Evolutionary conservation across 2,329 filamentous ascomycete genomes (phyloP).

Genomic region (Fusarium odoratissimum): DNA sequence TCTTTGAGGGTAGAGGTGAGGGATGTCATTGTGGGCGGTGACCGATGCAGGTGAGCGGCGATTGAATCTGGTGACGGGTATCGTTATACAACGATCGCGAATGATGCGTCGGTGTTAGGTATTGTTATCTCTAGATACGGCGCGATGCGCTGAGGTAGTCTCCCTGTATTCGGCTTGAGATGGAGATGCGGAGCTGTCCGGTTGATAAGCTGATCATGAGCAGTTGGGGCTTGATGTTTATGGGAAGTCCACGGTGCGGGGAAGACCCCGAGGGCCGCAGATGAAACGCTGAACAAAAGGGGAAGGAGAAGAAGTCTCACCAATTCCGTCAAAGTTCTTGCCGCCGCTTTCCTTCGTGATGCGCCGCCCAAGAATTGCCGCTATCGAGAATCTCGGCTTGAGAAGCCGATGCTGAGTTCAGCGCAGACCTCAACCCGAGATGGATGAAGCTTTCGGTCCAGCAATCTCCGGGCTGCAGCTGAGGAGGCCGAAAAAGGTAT

Average conservation of each 20-base stretch:
- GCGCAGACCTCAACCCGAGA: neutral
- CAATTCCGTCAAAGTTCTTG: neutral
- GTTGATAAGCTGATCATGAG: neutral
- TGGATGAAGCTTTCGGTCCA: neutral
- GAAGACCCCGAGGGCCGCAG: neutral
- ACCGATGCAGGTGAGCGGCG: neutral
- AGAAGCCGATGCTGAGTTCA: neutral
- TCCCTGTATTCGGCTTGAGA: neutral
- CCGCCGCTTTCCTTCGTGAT: neutral
- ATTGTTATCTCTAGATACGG: neutral
- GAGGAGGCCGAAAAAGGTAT: neutral
- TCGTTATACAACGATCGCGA: neutral
- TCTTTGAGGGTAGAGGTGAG: slow-evolving; percentile 21
- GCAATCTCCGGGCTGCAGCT: neutral
- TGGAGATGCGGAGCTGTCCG: neutral
- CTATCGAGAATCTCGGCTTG: neutral
- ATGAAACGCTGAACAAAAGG: neutral
- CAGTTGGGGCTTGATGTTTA: neutral
- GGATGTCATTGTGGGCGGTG: slow-evolving; percentile 1
- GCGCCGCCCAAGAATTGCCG: neutral
- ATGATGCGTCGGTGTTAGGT: neutral
- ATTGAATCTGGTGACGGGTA: no score
- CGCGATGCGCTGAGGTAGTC: neutral
- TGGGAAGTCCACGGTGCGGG: neutral
- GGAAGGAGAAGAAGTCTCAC: neutral